Percentiles rank a stretch among this genome's conserved stretches.
These are phyloP conservation scores for Citrus trifoliata DNA, from an alignment of 345 rosid species.

Conservation along the genomic window DNA sequence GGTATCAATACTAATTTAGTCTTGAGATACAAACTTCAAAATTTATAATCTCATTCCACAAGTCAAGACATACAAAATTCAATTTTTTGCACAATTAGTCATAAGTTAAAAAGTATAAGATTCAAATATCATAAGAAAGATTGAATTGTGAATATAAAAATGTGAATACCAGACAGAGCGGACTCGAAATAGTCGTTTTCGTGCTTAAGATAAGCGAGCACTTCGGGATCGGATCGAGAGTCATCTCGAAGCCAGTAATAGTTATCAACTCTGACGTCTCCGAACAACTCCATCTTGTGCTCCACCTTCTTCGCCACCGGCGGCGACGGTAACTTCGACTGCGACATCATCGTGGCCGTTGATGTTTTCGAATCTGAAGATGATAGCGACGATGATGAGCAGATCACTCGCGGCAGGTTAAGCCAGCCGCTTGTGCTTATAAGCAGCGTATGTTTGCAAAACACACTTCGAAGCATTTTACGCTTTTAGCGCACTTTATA, in stretches of 20 bases:
- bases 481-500: background rate
- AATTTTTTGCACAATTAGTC: background rate
- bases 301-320: conserved; percentile 81
- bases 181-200: conserved; percentile 65
- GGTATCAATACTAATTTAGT: too few species aligned
- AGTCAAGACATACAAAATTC: background rate
- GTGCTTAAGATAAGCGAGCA: conserved; percentile 58
- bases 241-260: conserved; percentile 98
- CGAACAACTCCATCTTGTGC: conserved; percentile 74
- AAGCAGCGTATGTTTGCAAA: background rate
- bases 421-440: background rate
- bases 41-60: background rate
- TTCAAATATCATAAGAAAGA: background rate
- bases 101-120: background rate
- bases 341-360: background rate
- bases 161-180: conserved; percentile 53
- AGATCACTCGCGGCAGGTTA: background rate
- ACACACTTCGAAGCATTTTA: background rate
- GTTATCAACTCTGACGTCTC: conserved; percentile 71
- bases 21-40: background rate
- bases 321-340: conserved; percentile 20
- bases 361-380: background rate
- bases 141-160: background rate
- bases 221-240: conserved; percentile 62
- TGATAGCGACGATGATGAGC: background rate